Evolutionary conservation across 441 rosid genomes (phyloP), one percentile per base, ranked within the genome.

Genomic region (Bocquillonia castaneifolia): DNA sequence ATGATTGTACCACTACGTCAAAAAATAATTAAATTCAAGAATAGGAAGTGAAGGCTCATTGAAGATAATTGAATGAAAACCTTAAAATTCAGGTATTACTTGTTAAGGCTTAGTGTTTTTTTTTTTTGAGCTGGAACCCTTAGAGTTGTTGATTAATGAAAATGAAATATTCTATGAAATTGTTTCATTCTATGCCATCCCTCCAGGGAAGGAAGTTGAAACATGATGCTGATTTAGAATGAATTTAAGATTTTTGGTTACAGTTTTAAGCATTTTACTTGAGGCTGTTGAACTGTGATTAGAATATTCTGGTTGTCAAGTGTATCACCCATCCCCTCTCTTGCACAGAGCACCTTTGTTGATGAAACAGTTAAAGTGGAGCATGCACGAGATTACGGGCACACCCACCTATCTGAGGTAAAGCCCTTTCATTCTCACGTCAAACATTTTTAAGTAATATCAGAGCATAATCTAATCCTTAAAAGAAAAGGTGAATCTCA

Each of bases 311-410:
- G 22, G 44, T 23, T 39, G 37, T 39, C 31, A 12, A 40, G 22
- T 51, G 14, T 64, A 36, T 39, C 9, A 31, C 36, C 44, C 3
- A 22, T 12, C 23, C n/a, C 37, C 23, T 26, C 12, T 63, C 23
- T 69, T 68, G 17, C 71, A 66, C 81, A 93, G 97, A 85, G 96
- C 81, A 93, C 99, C 63, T 93, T 82, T 77, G 69, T 93, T 60
- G 87, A 88, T 60, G 82, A 85, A 69, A 77, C 82, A 0, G 84
- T 91, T 39, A 74, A 88, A 1, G 78, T 87, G 59, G 95, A 85
- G 76, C 97, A 88, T 69, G 97, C 97, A 10, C 90, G 93, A 78
- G 96, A 89, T 68, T 91, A 87, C 80, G 93, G 97, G 47, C 96
- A 93, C 75, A 82, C 80, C 67, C 97, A 91, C 78, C 80, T 93